Evolutionary conservation across 345 rosid species (phyloP).

Genomic region (Clarkia xantiana): DNA sequence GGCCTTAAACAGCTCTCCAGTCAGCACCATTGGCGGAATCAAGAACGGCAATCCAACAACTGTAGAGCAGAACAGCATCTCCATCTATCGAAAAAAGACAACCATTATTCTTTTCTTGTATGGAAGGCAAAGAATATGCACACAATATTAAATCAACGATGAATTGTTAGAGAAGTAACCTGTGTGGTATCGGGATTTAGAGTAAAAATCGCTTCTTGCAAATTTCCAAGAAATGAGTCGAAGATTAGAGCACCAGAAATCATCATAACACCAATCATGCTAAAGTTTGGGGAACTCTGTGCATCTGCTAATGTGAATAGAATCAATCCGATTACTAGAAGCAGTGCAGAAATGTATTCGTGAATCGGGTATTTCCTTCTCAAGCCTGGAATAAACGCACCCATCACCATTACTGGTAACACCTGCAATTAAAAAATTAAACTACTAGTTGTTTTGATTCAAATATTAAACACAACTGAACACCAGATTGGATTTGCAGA

Average conservation of each 20-base stretch:
- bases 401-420: slow-evolving; percentile 92
- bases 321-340: slow-evolving; percentile 76
- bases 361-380: slow-evolving; percentile 69
- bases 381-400: slow-evolving; percentile 80
- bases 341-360: slow-evolving; percentile 72
- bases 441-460: too few species aligned
- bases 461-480: too few species aligned
- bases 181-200: slow-evolving; percentile 79
- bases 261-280: slow-evolving; percentile 71
- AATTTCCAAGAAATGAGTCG: slow-evolving; percentile 80
- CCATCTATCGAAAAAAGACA: slow-evolving; percentile 39
- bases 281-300: slow-evolving; percentile 78
- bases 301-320: slow-evolving; percentile 92
- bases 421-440: slow-evolving; percentile 31
- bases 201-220: slow-evolving; percentile 84
- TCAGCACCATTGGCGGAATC: slow-evolving; percentile 81
- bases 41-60: slow-evolving; percentile 87
- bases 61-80: slow-evolving; percentile 89
- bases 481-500: too few species aligned
- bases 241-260: slow-evolving; percentile 72
- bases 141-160: too few species aligned
- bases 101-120: background rate
- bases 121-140: background rate
- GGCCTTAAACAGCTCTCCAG: slow-evolving; percentile 81
- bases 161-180: slow-evolving; percentile 17